Evolutionary conservation across 768 basidiomycete genomes (phyloP).

Genomic region (Leucogyrophana mollusca): DNA sequence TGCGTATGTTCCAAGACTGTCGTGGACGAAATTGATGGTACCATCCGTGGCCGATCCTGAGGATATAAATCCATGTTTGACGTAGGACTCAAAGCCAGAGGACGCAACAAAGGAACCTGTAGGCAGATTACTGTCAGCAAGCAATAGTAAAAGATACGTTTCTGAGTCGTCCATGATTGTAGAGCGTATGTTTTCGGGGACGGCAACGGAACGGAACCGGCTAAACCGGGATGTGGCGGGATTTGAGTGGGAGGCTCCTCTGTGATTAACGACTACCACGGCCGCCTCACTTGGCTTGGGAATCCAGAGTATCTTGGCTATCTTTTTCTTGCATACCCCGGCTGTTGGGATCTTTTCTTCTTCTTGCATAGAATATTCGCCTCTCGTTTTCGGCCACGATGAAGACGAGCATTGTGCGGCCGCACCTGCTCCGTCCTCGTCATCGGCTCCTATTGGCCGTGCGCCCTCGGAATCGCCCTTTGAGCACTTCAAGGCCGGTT

Average conservation of each 20-base stretch:
- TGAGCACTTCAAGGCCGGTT: conserved; percentile 11
- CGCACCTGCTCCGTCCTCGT: conserved; percentile 2
- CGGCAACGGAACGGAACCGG: conserved; percentile 20
- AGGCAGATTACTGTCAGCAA: conserved; percentile 91
- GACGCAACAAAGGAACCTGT: conserved; percentile 97
- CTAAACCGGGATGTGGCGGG: conserved; percentile 3
- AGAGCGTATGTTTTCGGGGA: conserved; percentile 7
- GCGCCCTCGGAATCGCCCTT: conserved; percentile 9
- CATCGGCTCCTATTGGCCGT: neutral
- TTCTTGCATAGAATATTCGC: too few relatives aligned
- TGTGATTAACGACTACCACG: neutral
- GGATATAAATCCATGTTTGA: conserved; percentile 76
- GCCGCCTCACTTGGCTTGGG: neutral
- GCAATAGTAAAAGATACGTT: conserved; percentile 70
- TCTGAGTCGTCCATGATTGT: conserved; percentile 39
- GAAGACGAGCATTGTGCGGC: conserved; percentile 1
- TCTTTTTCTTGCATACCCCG: neutral
- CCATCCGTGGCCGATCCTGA: conserved; percentile 21
- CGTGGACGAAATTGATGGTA: conserved; percentile 61
- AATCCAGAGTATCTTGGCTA: neutral
- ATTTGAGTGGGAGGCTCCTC: neutral
- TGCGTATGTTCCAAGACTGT: conserved; percentile 78
- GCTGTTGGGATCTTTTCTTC: neutral
- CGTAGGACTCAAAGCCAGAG: conserved; percentile 86
- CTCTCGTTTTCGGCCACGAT: neutral